phyloP scores from a whole-genome alignment of 305 asterid species.

The Fraxinus ornus region DNA sequence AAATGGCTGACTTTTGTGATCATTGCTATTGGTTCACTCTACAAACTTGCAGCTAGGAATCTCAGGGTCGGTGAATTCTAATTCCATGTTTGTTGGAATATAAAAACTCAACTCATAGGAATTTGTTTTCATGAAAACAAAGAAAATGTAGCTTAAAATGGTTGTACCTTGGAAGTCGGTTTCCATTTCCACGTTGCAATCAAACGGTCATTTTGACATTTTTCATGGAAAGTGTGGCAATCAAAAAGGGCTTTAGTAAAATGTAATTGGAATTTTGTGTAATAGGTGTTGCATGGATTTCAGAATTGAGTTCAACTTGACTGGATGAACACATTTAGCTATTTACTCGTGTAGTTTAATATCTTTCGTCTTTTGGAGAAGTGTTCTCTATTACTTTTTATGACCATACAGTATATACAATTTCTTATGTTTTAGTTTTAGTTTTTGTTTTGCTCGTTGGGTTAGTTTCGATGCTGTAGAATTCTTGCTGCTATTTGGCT shows the following conservation, averaged over 20 bases:
- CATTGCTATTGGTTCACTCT: not conserved
- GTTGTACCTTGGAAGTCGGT: no score
- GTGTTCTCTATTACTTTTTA: not conserved
- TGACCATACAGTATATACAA: not conserved
- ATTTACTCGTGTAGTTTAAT: not conserved
- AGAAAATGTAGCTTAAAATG: no score
- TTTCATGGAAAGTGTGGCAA: no score
- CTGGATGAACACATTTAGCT: not conserved
- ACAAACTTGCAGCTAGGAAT: not conserved
- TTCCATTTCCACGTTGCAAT: no score
- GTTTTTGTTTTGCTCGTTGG: no score
- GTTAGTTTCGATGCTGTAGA: no score
- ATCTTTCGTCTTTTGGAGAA: not conserved
- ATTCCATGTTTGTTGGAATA: no score
- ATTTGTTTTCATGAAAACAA: no score
- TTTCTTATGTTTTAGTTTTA: not conserved
- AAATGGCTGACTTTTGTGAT: slow-evolving; percentile 10
- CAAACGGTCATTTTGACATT: no score
- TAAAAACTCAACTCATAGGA: no score
- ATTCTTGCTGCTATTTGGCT: no score
- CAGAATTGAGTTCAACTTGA: not conserved
- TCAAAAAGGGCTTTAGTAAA: not conserved
- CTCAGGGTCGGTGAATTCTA: no score
- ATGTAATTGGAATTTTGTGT: not conserved
- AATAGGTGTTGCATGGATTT: not conserved